These are phyloP conservation scores for Bothriochloa decipiens DNA, from an alignment of 176 grass and related monocot species.

Conservation along the genomic window DNA sequence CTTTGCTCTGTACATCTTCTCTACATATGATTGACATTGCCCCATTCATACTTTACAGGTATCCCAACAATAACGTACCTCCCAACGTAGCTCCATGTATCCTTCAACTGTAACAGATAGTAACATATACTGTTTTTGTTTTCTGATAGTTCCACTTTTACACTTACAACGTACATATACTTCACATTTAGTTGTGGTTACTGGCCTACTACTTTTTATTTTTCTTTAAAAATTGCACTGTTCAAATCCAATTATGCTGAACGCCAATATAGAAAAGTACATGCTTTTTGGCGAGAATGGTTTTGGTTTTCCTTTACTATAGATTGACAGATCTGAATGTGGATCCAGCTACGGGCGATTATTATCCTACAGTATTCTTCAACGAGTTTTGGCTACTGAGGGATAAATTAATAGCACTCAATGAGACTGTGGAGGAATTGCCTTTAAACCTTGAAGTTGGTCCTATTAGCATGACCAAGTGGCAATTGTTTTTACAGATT, in stretches of 20 bases:
- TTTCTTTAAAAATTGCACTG: not conserved
- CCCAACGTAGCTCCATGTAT: constrained; percentile 75
- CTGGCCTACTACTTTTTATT: not conserved
- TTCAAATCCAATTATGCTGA: constrained; percentile 11
- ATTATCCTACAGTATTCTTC: constrained; percentile 91
- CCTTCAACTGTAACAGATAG: constrained; percentile 60
- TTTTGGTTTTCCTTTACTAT: constrained; percentile 65
- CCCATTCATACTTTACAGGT: constrained; percentile 62
- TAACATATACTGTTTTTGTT: constrained; percentile 14
- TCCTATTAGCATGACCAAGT: constrained; percentile 96
- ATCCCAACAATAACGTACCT: constrained; percentile 81
- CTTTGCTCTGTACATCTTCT: not conserved
- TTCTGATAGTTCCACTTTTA: not conserved
- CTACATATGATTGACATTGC: constrained; percentile 7
- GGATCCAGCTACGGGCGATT: constrained; percentile 59
- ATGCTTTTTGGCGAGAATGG: not conserved
- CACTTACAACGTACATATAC: not conserved
- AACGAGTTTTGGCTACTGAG: constrained; percentile 99
- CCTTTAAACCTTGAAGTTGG: constrained; percentile 81
- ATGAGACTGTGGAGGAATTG: constrained; percentile 76
- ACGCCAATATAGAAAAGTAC: not conserved
- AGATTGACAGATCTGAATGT: constrained; percentile 79
- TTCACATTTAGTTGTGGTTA: not conserved
- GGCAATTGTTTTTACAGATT: constrained; percentile 96
- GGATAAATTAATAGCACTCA: constrained; percentile 87